A percentile compares a stretch with the other conserved stretches of the same genome.
Evolutionary conservation across 805 yeast species (phyloP).

Genomic region (Diddensiella santjacobensis): DNA sequence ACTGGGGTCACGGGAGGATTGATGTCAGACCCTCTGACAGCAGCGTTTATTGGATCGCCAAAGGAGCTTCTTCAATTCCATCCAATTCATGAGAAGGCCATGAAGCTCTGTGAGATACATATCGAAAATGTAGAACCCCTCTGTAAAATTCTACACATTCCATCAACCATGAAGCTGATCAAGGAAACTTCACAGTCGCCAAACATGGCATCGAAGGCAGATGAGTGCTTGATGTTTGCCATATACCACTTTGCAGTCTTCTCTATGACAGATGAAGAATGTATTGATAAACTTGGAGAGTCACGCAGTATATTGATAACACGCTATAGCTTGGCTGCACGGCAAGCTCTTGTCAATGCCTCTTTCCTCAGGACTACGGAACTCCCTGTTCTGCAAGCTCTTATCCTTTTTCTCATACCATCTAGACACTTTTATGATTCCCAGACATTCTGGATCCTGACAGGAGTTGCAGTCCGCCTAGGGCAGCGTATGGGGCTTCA

Average conservation of each 20-base stretch:
- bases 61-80: neutral
- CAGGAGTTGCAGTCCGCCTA: constrained; percentile 3
- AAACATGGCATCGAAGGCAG: neutral
- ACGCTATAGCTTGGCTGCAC: neutral
- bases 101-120: neutral
- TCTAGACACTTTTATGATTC: neutral
- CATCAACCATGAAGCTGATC: neutral
- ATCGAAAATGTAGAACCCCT: neutral
- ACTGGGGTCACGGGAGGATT: neutral
- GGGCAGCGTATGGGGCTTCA: constrained; percentile 5
- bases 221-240: neutral
- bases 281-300: neutral
- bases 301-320: neutral
- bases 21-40: neutral
- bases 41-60: neutral
- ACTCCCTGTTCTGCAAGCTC: neutral
- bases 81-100: neutral
- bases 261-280: neutral
- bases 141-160: neutral
- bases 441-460: constrained; percentile 1
- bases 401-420: neutral
- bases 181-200: neutral
- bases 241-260: neutral
- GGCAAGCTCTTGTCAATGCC: neutral
- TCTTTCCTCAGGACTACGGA: neutral